Base-by-base conservation (phyloP, 2,329 filamentous ascomycete species). In the Xylaria sp. region DNA sequence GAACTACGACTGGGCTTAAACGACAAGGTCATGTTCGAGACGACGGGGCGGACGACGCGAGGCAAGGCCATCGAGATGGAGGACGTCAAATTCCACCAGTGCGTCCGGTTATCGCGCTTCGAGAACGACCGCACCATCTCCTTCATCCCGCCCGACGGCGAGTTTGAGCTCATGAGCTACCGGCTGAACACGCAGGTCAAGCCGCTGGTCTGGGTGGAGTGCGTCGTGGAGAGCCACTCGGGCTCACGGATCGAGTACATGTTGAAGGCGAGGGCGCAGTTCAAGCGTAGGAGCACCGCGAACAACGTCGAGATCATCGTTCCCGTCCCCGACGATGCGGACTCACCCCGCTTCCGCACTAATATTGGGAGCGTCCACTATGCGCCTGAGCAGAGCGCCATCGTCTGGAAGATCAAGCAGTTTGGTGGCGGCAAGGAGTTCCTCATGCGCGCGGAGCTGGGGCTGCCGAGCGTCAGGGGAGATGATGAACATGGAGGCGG, bases 381-480 rank as follows among this genome's bases (percentile, higher is more conserved):
- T 79, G 95, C 95, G 4, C 96, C 96, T 0, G 96, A 99, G 81
- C 95, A 97, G 78, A 97, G 93, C 71, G 95, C 95, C 67, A 99
- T 99, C 75, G 92, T 99, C 59, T 99, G 96, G 96, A 99, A 99
- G 86, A 99, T 99, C 81, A 99, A 99, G 86, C 96, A 99, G 78
- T 99, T 99, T 81, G 96, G 96, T 53, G 96, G 96, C n/a, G 90
- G 91, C 75, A 99, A 99, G 82, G 96, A 99, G 79, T 99, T 99
- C 77, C 86, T 99, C 75, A 99, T 99, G 96, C 92, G 96, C 65
- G 96, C 96, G 20, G 96, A 99, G 83, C 87, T 99, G 13, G 96
- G 96, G 59, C 84, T 99, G 51, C 96, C 96, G 0, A 97, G 93
- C 67, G 96, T 99, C 23, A 91, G 96, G 72, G 95, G 95, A 59